Evolutionary conservation across 306 rosid species (phyloP).

Genomic region (Rosa chinensis): DNA sequence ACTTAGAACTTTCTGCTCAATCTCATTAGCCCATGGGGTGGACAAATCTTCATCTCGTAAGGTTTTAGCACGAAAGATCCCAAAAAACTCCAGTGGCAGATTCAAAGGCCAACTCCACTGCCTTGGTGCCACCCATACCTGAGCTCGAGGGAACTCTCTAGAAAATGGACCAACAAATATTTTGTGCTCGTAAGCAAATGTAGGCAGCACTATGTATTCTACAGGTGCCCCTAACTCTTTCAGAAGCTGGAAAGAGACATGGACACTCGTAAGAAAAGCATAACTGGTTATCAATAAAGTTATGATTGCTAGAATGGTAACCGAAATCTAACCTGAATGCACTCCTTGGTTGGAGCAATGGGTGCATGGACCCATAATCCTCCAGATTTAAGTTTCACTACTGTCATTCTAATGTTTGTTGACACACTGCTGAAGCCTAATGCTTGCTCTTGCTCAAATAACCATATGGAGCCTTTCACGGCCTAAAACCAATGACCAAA

Average conservation of each 20-base stretch:
- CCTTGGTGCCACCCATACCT: conserved; percentile 96
- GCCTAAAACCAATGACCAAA: conserved; percentile 51
- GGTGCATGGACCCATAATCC: conserved; percentile 99
- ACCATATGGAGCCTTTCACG: conserved; percentile 83
- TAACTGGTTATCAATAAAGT: background rate
- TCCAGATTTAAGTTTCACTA: conserved; percentile 93
- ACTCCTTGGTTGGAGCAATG: conserved; percentile 96
- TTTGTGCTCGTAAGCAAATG: conserved; percentile 96
- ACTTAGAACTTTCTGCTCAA: conserved; percentile 85
- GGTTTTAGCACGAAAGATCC: conserved; percentile 79
- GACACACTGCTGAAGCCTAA: conserved; percentile 98
- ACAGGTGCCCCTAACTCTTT: conserved; percentile 88
- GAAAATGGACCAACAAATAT: conserved; percentile 95
- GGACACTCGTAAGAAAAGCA: conserved; percentile 10
- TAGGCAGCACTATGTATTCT: conserved; percentile 83
- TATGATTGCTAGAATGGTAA: conserved; percentile 21
- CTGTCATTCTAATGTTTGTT: conserved; percentile 96
- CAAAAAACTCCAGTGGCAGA: conserved; percentile 83
- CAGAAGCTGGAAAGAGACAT: conserved; percentile 60
- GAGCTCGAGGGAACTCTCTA: conserved; percentile 83
- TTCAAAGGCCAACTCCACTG: conserved; percentile 99
- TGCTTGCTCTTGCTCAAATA: conserved; percentile 97
- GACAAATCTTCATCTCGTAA: conserved; percentile 66
- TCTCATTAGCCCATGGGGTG: conserved; percentile 82
- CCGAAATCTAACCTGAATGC: conserved; percentile 68